Evolutionary conservation across 805 yeast species (phyloP).

Genomic region (Schwanniomyces yamadae): DNA sequence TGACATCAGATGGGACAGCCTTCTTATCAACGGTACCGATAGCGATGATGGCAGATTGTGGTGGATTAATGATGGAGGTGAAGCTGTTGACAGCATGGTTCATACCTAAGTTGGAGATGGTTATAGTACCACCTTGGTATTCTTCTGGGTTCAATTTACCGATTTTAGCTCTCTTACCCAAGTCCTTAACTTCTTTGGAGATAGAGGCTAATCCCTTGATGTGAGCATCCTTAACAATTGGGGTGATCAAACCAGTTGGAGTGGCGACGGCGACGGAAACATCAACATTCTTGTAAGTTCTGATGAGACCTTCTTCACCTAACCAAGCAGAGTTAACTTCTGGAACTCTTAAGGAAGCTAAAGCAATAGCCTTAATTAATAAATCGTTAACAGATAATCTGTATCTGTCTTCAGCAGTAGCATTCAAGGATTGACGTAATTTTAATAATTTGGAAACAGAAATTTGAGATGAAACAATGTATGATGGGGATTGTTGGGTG

Average conservation of each 20-base stretch:
- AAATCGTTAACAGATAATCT: slow-evolving; percentile 92
- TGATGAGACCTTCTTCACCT: slow-evolving; percentile 81
- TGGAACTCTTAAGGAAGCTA: slow-evolving; percentile 88
- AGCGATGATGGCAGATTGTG: slow-evolving; percentile 92
- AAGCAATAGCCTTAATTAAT: slow-evolving; percentile 89
- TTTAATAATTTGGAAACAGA: slow-evolving; percentile 88
- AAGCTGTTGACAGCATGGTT: slow-evolving; percentile 88
- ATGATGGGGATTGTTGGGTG: slow-evolving; percentile 84
- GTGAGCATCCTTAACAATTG: slow-evolving; percentile 88
- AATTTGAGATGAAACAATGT: slow-evolving; percentile 83
- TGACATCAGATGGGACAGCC: slow-evolving; percentile 88
- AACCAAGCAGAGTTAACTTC: slow-evolving; percentile 94
- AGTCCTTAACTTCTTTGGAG: slow-evolving; percentile 81
- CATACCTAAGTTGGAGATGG: slow-evolving; percentile 99
- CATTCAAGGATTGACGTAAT: slow-evolving; percentile 86
- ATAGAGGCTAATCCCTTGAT: slow-evolving; percentile 81
- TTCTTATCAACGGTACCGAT: slow-evolving; percentile 89
- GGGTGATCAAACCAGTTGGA: slow-evolving; percentile 95
- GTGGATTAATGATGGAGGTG: slow-evolving; percentile 98
- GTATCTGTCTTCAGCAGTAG: slow-evolving; percentile 80
- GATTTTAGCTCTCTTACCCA: slow-evolving; percentile 94
- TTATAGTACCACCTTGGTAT: slow-evolving; percentile 98
- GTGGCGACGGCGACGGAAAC: slow-evolving; percentile 99
- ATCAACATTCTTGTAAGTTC: slow-evolving; percentile 89
- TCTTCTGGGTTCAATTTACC: slow-evolving; percentile 94